These are phyloP conservation scores for Phytophthora cajani DNA, from an alignment of 352 stramenopile species.

Conservation along the genomic window DNA sequence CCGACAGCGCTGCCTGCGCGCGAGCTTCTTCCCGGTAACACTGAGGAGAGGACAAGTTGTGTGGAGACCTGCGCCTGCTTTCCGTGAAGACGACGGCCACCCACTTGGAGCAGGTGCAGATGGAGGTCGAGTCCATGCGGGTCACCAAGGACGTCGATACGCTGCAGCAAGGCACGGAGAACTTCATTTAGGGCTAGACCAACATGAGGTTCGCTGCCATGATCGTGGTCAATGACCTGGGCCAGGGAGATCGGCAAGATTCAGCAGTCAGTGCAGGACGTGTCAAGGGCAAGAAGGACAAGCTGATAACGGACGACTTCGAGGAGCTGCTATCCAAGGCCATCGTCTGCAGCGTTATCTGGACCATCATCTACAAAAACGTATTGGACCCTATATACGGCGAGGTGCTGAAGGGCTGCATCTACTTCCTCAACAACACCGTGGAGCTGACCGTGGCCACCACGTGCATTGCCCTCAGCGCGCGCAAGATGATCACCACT, in stretches of 20 bases:
- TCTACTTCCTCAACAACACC: too few relatives aligned
- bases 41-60: constrained; percentile 98
- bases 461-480: too few relatives aligned
- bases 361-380: too few relatives aligned
- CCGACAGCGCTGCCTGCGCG: constrained; percentile 87
- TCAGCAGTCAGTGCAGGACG: constrained; percentile 91
- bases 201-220: constrained; percentile 99
- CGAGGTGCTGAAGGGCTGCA: too few relatives aligned
- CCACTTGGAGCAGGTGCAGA: constrained; percentile 95
- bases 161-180: constrained; percentile 68
- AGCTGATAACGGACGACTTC: constrained; percentile 42
- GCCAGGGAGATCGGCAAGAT: constrained; percentile 97
- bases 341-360: too few relatives aligned
- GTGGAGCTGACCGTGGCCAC: too few relatives aligned
- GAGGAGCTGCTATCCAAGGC: too few relatives aligned
- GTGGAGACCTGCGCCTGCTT: constrained; percentile 95
- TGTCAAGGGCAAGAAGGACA: constrained; percentile 94
- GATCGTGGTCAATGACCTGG: constrained; percentile 96
- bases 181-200: constrained; percentile 90
- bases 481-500: too few relatives aligned
- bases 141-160: constrained; percentile 93
- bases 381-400: too few relatives aligned
- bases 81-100: constrained; percentile 94
- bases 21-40: constrained; percentile 97
- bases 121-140: constrained; percentile 96